Evolutionary conservation across 2,329 filamentous ascomycete genomes (phyloP).

Genomic region (Aureobasidium lini): DNA sequence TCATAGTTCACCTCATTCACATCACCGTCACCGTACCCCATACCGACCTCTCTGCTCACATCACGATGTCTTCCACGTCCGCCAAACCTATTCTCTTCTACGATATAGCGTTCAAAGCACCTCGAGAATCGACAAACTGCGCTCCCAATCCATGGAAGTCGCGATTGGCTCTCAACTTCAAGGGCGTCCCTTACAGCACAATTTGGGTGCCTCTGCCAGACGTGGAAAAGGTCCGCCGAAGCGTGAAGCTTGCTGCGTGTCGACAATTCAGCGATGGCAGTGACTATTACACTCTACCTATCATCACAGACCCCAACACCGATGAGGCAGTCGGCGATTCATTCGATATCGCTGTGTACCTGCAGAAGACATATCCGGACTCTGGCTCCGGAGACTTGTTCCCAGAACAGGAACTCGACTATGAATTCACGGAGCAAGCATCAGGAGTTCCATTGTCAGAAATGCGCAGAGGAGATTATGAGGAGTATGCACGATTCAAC

Average conservation of each 20-base stretch:
- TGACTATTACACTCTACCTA: conserved; percentile 55
- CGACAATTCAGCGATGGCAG: conserved; percentile 51
- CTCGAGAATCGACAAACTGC: conserved; percentile 29
- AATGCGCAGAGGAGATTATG: conserved; percentile 44
- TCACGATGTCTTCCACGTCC: conserved; percentile 4
- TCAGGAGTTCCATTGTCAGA: conserved; percentile 29
- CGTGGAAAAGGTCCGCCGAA: conserved; percentile 41
- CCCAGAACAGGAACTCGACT: conserved; percentile 5
- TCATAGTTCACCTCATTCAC: too few species aligned
- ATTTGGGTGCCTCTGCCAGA: conserved; percentile 48
- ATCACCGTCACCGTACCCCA: too few species aligned
- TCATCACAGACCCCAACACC: conserved; percentile 43
- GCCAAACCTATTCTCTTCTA: conserved; percentile 30
- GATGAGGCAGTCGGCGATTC: conserved; percentile 49
- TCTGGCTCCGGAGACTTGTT: conserved; percentile 21
- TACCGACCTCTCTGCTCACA: neutral
- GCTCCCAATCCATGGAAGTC: conserved; percentile 46
- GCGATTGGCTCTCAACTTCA: conserved; percentile 46
- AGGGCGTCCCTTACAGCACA: conserved; percentile 40
- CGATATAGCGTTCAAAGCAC: conserved; percentile 38
- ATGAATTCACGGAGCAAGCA: conserved; percentile 40
- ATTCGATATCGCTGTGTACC: conserved; percentile 57
- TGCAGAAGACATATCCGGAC: conserved; percentile 46
- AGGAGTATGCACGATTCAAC: conserved; percentile 38
- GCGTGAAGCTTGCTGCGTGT: conserved; percentile 40